Evolutionary conservation across 2,329 filamentous ascomycete species (phyloP).

Genomic region (Alternaria gansuensis): DNA sequence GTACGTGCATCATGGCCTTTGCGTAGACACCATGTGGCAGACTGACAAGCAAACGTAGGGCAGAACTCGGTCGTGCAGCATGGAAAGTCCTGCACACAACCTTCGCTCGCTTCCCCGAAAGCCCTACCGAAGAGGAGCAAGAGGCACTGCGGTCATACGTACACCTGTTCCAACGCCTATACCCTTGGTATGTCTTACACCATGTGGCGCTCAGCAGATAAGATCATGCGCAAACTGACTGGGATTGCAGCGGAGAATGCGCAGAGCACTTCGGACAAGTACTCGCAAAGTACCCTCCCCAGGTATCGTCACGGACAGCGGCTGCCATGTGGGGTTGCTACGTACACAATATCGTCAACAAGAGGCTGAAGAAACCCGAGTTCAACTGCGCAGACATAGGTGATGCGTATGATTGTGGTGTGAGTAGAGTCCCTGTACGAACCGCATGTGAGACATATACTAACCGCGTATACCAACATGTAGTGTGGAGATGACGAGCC

Average conservation of each 20-base stretch:
- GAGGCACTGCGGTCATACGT: conserved; percentile 68
- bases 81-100: conserved; percentile 74
- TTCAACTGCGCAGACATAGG: conserved; percentile 72
- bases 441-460: conserved; percentile 8
- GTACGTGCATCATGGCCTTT: conserved; percentile 39
- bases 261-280: conserved; percentile 70
- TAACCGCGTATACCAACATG: conserved; percentile 4
- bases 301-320: conserved; percentile 67
- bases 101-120: conserved; percentile 71
- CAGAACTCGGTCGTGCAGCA: conserved; percentile 70
- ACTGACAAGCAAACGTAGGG: conserved; percentile 54
- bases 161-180: conserved; percentile 70
- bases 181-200: conserved; percentile 64
- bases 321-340: conserved; percentile 74
- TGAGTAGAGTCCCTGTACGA: neutral
- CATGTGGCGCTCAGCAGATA: conserved; percentile 26
- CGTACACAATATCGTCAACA: conserved; percentile 72
- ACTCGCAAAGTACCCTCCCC: conserved; percentile 69
- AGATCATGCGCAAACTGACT: conserved; percentile 39
- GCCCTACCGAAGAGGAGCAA: conserved; percentile 68
- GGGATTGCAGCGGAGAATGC: conserved; percentile 66
- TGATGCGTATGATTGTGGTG: conserved; percentile 70
- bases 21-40: conserved; percentile 16
- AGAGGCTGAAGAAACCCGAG: conserved; percentile 66
- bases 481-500: conserved; percentile 65